Base-by-base conservation (phyloP, 2,329 filamentous ascomycete species). In the Ophiosphaerella herpotricha region DNA sequence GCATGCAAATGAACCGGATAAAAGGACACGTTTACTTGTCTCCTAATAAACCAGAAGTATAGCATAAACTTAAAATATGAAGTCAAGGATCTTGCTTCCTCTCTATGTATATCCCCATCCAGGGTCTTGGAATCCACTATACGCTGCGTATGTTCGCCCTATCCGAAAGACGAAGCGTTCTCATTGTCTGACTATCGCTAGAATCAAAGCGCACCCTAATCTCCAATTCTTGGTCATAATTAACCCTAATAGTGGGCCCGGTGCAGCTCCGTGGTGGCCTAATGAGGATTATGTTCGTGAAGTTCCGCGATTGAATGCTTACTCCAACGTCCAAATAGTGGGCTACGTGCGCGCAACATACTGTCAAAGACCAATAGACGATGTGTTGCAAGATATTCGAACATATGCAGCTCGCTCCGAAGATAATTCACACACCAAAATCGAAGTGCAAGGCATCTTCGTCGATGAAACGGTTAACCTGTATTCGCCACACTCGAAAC, bases 341-440 rank as follows among this genome's bases (percentile, higher is more conserved):
- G 78, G 77, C 0, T 82, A 81, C 59, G 78, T 83, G 50, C 65
- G 77, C 6, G 77, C 76, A 9, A 77, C 75, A 7, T 84, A 82
- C 56, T 73, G 73, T n/a, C 67, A 55, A 43, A 54, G 65, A 14
- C 31, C 54, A 2, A 41, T 64, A 5, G 35, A 57, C 12, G 44
- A 60, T 13, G 57, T 67, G 3, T 52, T 48, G 11, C 31, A 61
- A 37, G 80, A 82, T 50, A 73, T 82, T 37, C 69, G 70, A 32
- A 71, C 64, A 5, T 82, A 82, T 54, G 74, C 73, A 7, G 67
- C 58, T 8, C 81, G 79, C 75, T 65, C 66, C 35, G 64, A 58
- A 34, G 35, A 54, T 5, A 23, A 46, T 5, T 36, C 53, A 4
- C 21, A 48, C 3, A 63, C 55, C 13, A 65, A 64, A 6, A 64